Percentiles rank a stretch among this genome's conserved stretches.
These are phyloP conservation scores for Phytophthora aleatoria DNA, from an alignment of 352 stramenopile genomes.

Conservation along the genomic window DNA sequence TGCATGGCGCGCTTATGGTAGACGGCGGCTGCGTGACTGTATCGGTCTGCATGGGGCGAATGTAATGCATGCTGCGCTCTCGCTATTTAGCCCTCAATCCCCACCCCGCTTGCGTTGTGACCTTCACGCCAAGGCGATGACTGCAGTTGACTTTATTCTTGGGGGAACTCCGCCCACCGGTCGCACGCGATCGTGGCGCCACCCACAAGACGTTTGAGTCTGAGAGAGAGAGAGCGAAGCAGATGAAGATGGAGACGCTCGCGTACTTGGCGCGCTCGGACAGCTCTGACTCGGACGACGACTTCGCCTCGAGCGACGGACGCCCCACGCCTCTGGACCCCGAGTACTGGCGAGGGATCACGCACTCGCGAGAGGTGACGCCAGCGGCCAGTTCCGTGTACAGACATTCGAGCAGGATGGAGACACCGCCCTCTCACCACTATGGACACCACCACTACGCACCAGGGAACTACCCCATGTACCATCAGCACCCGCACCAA, in stretches of 20 bases:
- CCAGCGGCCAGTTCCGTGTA: conserved; percentile 10
- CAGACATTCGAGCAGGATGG: conserved; percentile 18
- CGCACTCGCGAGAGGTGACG: conserved; percentile 49
- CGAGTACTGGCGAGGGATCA: conserved; percentile 79
- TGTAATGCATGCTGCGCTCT: neutral
- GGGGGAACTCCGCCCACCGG: neutral
- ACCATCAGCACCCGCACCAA: conserved; percentile 14
- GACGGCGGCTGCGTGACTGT: neutral
- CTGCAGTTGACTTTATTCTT: conserved; percentile 2
- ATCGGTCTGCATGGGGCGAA: neutral
- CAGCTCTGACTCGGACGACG: conserved; percentile 38
- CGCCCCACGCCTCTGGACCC: conserved; percentile 67
- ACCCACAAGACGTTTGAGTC: neutral
- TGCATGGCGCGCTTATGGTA: too few relatives aligned
- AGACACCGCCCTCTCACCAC: conserved; percentile 12
- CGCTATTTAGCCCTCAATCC: neutral
- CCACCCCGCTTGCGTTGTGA: too few relatives aligned
- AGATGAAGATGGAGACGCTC: conserved; percentile 45
- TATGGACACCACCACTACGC: conserved; percentile 15
- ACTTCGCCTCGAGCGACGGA: conserved; percentile 31
- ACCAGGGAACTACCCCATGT: conserved; percentile 15
- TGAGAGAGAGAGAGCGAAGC: neutral
- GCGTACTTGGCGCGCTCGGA: conserved; percentile 44
- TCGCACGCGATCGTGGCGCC: neutral
- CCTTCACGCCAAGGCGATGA: neutral